Base-by-base conservation (phyloP, 352 stramenopile genomes). In the Phytophthora cryptogea region DNA sequence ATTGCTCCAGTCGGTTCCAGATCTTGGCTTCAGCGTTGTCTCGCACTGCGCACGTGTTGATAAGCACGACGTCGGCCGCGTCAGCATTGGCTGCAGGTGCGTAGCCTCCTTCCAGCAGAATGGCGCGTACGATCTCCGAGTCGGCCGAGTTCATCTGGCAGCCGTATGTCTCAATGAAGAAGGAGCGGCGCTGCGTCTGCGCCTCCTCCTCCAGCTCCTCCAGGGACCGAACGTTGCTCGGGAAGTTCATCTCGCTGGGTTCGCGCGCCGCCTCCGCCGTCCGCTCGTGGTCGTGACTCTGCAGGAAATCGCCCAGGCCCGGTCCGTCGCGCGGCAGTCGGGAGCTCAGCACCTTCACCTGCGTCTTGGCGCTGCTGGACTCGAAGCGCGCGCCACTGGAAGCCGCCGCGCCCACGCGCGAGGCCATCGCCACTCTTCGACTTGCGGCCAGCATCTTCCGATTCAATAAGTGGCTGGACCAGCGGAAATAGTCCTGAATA, bases 81-180 rank as follows among this genome's bases (percentile, higher is more conserved):
- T 94, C 82, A 46, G 86, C 76, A 4, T 79, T 64, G 14, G 58
- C 13, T 5, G 86, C 83, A 28, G 91, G 66, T 9, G 83, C 58
- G 72, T 90, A 95, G 28, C 66, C 74, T 33, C 75, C 41, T 53
- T 88, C 74, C 36, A 98, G 61, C 26, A 99, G 75, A 33, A 99
- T 94, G 31, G 90, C 83, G 14, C 90, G 85, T 40, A 99, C 96
- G 74, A 99, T 98, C 68, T 99, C 97, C 48, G 89, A 98, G 79
- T 99, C 98, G 56, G 92, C 95, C 46, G 98, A 95, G 78, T 99
- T 99, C 97, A 99, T 99, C 84, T 99, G 97, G 84, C 97, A 99
- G 8, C 97, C 97, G 78, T 99, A 99, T 10, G 97, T 99, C 62
- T 95, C 86, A 40, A 95, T 92, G 68, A 80, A 91, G 63, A 95